Base-by-base conservation (phyloP, 257 asterid genomes). In the Euphrasia confusa region DNA sequence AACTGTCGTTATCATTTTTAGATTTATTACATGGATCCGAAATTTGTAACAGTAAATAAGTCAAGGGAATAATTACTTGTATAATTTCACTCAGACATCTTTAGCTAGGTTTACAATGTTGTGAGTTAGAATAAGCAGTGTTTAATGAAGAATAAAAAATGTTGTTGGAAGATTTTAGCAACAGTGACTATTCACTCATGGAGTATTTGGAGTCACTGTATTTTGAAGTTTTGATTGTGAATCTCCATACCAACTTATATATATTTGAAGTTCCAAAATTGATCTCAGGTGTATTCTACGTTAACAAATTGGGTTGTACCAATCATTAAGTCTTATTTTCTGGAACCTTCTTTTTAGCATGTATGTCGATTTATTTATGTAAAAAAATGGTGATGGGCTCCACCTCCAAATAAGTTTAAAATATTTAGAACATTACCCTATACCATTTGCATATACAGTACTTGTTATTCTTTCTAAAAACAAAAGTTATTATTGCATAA, bases 381-480 rank as follows among this genome's bases (percentile, higher is more conserved):
- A 52, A 17, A 17, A 53, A 21, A 24, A 5, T 65, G 11, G 39
- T 54, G 8, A 52, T 35, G 32, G 7, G 18, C 12, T 35, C 18
- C 3, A 12, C n/a, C 12, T 54, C 30, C 11, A 24, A 39, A n/a
- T 27, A 4, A 37, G 28, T n/a, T 33, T 8, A 37, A 35, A 35
- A 14, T 7, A 15, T 14, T 58, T 7, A 9, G 12, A 7, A 5
- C 33, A 35, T 8, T 37, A 37, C 42, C 42, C 8, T 33, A 33
- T 6, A 33, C 39, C 39, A 7, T 48, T 49, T 49, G 48, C 68
- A 32, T 63, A 17, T 42, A n/a, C n/a, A n/a, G n/a, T n/a, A 30
- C 59, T 10, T 66, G 7, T 3, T 45, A 45, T 45, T 45, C 54
- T 49, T 44, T 44, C 50, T 44, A 44, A 44, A 24, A 5, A 27